Conservation (phyloP, 495 filamentous ascomycete species). For the Aspergillus affinis region DNA sequence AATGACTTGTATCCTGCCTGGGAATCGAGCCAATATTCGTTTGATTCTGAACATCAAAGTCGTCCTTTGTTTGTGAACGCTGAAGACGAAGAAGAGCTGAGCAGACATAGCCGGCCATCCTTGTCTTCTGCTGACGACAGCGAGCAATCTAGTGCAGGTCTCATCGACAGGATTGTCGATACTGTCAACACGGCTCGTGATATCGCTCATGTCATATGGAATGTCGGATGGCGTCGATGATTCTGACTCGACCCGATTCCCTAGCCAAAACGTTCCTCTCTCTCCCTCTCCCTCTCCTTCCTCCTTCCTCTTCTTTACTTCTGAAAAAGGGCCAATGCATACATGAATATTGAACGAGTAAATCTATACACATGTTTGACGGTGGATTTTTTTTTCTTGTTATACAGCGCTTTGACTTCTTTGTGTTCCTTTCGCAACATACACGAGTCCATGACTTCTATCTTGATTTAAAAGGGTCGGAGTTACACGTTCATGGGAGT, state of each 20-base stretch:
- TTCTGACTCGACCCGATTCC: neutral
- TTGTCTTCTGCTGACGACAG: slow-evolving; percentile 85
- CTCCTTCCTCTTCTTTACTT: neutral
- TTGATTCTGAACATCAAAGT: slow-evolving; percentile 23
- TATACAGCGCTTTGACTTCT: neutral
- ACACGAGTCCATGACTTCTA: neutral
- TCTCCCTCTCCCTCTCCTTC: neutral
- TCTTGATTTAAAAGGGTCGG: neutral
- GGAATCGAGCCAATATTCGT: slow-evolving; percentile 28
- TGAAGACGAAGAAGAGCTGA: slow-evolving; percentile 35
- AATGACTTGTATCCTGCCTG: slow-evolving; percentile 56
- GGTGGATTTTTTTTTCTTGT: neutral
- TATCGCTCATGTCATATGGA: slow-evolving; percentile 96
- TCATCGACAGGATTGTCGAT: slow-evolving; percentile 84
- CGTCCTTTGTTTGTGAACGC: slow-evolving; percentile 40
- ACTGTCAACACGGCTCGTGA: slow-evolving; percentile 95
- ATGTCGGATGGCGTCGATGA: slow-evolving; percentile 89
- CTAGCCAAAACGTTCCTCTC: neutral
- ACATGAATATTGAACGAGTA: neutral
- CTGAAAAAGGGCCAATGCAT: neutral
- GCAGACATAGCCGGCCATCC: slow-evolving; percentile 59
- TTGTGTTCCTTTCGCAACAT: neutral
- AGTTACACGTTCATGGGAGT: neutral
- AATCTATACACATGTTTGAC: neutral
- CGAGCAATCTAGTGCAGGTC: slow-evolving; percentile 52